Percentiles rank a stretch among this genome's conserved stretches.
Conservation (phyloP, 495 filamentous ascomycete species). For the Neurospora sp. region DNA sequence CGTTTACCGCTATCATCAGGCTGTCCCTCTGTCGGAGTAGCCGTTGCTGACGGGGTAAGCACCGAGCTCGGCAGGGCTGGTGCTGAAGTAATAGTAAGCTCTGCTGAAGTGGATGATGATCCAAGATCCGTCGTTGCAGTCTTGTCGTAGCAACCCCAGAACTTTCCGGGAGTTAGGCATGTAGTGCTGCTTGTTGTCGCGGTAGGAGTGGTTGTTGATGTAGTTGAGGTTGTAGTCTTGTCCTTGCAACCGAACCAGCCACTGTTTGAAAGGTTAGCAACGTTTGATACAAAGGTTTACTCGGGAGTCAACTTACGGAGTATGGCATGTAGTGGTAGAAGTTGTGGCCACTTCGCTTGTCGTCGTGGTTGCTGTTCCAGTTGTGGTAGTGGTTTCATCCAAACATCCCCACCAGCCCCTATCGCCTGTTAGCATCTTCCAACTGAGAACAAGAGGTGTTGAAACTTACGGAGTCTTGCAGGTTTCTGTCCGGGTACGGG, state of each 20-base stretch:
- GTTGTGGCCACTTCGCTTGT: conserved; percentile 37
- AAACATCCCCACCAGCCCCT: conserved; percentile 67
- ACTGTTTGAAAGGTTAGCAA: conserved; percentile 37
- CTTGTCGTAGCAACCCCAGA: conserved; percentile 48
- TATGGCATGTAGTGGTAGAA: conserved; percentile 45
- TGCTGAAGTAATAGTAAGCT: conserved; percentile 19
- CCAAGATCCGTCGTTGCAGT: conserved; percentile 21
- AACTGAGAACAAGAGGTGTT: not conserved
- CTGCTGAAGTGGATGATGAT: conserved; percentile 19
- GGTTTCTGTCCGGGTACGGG: conserved; percentile 64
- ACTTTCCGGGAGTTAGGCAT: conserved; percentile 44
- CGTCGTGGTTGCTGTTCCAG: conserved; percentile 32
- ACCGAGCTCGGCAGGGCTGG: conserved; percentile 16
- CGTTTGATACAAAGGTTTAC: conserved; percentile 39
- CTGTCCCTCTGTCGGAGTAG: not conserved
- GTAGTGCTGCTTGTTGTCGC: conserved; percentile 26
- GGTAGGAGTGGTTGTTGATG: conserved; percentile 16
- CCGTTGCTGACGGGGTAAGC: conserved; percentile 11
- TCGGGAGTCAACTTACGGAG: conserved; percentile 28
- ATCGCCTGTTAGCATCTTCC: conserved; percentile 3
- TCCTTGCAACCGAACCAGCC: conserved; percentile 66
- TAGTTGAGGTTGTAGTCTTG: conserved; percentile 27
- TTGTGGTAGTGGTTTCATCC: conserved; percentile 49
- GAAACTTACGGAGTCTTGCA: conserved; percentile 62
- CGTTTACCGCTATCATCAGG: not conserved